These are phyloP conservation scores for Xylaria palmicola DNA, from an alignment of 495 filamentous ascomycete species.

Conservation along the genomic window DNA sequence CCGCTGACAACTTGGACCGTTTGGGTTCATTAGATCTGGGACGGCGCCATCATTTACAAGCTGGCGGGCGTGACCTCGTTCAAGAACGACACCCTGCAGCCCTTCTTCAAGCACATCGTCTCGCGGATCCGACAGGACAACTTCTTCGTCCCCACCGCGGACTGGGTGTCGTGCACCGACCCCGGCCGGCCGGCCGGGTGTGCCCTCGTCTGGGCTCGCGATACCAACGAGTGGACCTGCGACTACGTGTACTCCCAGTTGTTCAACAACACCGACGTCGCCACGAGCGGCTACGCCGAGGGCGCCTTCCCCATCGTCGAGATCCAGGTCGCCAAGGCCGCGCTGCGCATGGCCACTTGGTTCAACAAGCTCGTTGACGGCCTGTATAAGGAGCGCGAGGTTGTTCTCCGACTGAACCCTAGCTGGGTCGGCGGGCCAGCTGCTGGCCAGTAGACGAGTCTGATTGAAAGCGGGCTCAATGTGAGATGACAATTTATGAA, in stretches of 20 bases:
- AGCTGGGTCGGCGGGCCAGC: conserved; percentile 10
- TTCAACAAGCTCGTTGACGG: conserved; percentile 26
- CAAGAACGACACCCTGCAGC: conserved; percentile 26
- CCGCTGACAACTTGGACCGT: background rate
- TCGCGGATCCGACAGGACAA: conserved; percentile 23
- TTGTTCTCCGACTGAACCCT: conserved; percentile 8
- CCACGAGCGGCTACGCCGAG: conserved; percentile 28
- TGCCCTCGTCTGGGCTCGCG: conserved; percentile 27
- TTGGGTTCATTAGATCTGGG: conserved; percentile 24
- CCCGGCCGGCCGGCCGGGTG: conserved; percentile 25
- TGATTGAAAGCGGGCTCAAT: background rate
- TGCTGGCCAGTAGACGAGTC: background rate
- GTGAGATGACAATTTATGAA: background rate
- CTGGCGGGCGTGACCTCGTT: conserved; percentile 25
- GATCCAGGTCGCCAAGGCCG: conserved; percentile 35
- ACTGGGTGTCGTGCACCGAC: conserved; percentile 26
- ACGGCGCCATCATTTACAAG: conserved; percentile 30
- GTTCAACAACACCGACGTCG: conserved; percentile 26
- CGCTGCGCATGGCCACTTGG: conserved; percentile 36
- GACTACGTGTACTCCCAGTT: conserved; percentile 31
- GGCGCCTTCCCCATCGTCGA: conserved; percentile 33
- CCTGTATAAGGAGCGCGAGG: conserved; percentile 17
- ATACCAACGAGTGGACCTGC: conserved; percentile 31
- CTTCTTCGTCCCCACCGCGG: conserved; percentile 23
- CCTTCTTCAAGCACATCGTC: conserved; percentile 25